phyloP scores from a whole-genome alignment of 2,329 filamentous ascomycete genomes.

The Sphaceloma murrayae region DNA sequence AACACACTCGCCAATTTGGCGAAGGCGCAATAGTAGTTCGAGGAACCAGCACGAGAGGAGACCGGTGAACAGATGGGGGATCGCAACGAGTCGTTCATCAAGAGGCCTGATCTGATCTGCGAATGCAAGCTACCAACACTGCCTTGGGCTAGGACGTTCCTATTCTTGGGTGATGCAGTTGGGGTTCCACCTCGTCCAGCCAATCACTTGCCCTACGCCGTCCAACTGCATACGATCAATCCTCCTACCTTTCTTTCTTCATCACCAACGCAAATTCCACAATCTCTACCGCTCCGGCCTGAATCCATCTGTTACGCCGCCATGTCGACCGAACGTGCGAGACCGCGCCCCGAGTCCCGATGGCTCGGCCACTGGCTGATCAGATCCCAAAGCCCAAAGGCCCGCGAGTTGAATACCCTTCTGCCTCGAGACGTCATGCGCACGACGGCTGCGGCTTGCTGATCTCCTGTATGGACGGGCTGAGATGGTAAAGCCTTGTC shows the following conservation, averaged over 20 bases:
- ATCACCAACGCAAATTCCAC: neutral
- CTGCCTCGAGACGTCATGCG: constrained; percentile 3
- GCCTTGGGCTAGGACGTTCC: neutral
- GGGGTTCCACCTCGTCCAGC: neutral
- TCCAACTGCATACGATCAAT: neutral
- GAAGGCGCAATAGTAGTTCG: too few relatives aligned
- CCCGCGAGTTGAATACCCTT: neutral
- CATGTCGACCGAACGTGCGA: too few relatives aligned
- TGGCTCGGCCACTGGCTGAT: too few relatives aligned
- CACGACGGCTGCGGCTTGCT: constrained; percentile 8
- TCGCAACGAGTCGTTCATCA: too few relatives aligned
- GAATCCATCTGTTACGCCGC: constrained; percentile 3
- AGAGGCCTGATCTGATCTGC: neutral
- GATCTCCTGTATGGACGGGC: constrained; percentile 10
- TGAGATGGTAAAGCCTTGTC: constrained; percentile 13
- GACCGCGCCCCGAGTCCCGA: too few relatives aligned
- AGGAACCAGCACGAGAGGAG: too few relatives aligned
- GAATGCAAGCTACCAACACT: too few relatives aligned
- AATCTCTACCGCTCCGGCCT: neutral
- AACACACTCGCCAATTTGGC: neutral
- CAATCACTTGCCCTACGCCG: neutral
- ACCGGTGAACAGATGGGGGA: too few relatives aligned
- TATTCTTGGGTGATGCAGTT: constrained; percentile 11
- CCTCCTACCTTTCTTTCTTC: neutral
- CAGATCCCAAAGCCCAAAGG: neutral